phyloP scores from a whole-genome alignment of 129 eudicot species.

The Sambucus nigra region DNA sequence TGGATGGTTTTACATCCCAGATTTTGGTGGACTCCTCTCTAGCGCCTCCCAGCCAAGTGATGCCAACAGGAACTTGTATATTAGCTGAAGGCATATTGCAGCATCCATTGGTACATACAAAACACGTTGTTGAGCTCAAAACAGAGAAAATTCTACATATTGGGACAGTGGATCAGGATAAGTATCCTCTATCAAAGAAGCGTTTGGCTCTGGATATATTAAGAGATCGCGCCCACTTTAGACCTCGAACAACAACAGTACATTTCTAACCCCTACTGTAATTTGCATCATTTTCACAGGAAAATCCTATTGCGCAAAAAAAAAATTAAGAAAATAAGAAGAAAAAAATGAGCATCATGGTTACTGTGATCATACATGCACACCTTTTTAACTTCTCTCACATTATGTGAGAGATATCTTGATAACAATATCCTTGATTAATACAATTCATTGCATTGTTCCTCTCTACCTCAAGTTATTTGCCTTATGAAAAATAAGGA shows the following conservation, averaged over 20 bases:
- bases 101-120: conserved; percentile 44
- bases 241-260: conserved; percentile 90
- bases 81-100: conserved; percentile 77
- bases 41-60: conserved; percentile 49
- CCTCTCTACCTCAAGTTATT: no score
- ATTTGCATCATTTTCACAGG: no score
- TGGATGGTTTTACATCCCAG: conserved; percentile 20
- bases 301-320: no score
- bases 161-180: conserved; percentile 66
- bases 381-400: no score
- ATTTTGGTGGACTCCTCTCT: conserved; percentile 63
- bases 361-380: no score
- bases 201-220: conserved; percentile 63
- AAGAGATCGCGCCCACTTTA: conserved; percentile 72
- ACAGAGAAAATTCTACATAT: conserved; percentile 63
- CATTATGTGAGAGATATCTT: no score
- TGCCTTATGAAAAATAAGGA: no score
- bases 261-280: no score
- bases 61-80: conserved; percentile 77
- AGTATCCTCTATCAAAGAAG: conserved; percentile 77
- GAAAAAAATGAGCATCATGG: no score
- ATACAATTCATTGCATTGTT: no score
- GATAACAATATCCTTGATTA: no score
- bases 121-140: conserved; percentile 58
- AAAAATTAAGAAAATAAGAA: no score